Base-by-base conservation (phyloP, 2,329 filamentous ascomycete species). In the Penicillium occitanis region DNA sequence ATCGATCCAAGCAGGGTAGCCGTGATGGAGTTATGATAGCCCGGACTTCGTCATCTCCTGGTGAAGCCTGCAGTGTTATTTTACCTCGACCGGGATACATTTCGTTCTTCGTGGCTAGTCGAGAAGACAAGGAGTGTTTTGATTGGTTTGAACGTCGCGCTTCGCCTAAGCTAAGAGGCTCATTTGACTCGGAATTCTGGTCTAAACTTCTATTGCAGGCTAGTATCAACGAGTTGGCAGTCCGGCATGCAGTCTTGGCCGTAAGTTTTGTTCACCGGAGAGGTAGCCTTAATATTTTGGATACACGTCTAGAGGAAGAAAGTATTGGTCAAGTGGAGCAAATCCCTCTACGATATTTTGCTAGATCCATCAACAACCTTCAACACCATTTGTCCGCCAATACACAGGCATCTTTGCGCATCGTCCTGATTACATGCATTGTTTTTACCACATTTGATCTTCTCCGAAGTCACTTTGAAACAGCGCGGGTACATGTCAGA, bases 31-130 rank as follows among this genome's bases (percentile, higher is more conserved):
- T 14, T 25, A 25, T 19, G 19, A 33, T 22, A 46, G 19, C 13
- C 5, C n/a, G 22, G 6, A 28, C n/a, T 46, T 19, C 40, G 17
- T 33, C 40, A 33, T 28, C 57, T 42, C 8, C 57, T 28, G 53
- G 53, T 25, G 30, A 37, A 17, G 30, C 46, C 46, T 28, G 37
- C 17, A 30, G n/a, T 48, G n/a, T 37, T 33, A 2, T 17, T 22
- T 5, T 57, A 22, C 33, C 33, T 22, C 13, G 25, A 7, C 30
- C 55, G 6, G 19, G 33, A 35, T 62, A 62, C 22, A 22, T 62
- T 28, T 62, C 60, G 17, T 62, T 62, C n/a, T 62, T 62, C 30
- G 60, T 62, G 44, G 60, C 55, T 60, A 48, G 42, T 17, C 55
- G 11, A 22, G 44, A 51, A 37, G 60, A 62, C n/a, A 62, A 62